A percentile compares a stretch with the other conserved stretches of the same genome.
Evolutionary conservation across 106 monocot genomes (phyloP).

Genomic region (Dendrobium catenatum): DNA sequence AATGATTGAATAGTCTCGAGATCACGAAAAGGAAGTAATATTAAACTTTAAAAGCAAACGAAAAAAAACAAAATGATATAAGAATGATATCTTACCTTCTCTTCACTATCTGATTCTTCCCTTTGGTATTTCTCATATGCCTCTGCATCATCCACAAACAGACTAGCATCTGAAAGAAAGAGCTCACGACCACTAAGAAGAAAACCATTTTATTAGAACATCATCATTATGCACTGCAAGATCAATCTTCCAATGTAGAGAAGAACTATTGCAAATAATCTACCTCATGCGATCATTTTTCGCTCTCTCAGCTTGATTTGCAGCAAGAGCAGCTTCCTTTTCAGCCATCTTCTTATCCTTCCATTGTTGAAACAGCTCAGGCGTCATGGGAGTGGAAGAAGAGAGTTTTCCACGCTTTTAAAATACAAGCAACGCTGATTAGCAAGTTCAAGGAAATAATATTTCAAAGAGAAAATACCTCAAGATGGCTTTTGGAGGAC

Average conservation of each 20-base stretch:
- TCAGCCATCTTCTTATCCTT: slow-evolving; percentile 80
- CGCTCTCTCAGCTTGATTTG: slow-evolving; percentile 76
- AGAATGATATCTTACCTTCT: slow-evolving; percentile 26
- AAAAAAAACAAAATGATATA: background rate
- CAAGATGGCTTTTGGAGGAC: too few relatives aligned
- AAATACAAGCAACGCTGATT: background rate
- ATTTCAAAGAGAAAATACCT: background rate
- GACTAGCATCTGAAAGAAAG: slow-evolving; percentile 79
- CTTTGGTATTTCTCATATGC: slow-evolving; percentile 84
- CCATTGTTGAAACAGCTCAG: slow-evolving; percentile 85
- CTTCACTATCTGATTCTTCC: slow-evolving; percentile 43
- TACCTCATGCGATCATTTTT: slow-evolving; percentile 99
- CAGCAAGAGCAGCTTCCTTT: slow-evolving; percentile 74
- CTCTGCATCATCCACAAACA: slow-evolving; percentile 95
- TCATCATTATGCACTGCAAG: background rate
- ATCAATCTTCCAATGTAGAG: background rate
- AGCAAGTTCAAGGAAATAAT: background rate
- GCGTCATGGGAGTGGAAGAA: slow-evolving; percentile 67
- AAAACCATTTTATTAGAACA: slow-evolving; percentile 6
- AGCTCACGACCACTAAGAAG: slow-evolving; percentile 92
- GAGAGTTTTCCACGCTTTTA: slow-evolving; percentile 65
- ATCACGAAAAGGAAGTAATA: too few relatives aligned
- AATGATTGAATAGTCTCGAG: too few relatives aligned
- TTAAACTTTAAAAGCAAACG: background rate
- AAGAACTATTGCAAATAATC: background rate